Conservation (phyloP, 345 rosid species). For the Rubroshorea leprosula region DNA sequence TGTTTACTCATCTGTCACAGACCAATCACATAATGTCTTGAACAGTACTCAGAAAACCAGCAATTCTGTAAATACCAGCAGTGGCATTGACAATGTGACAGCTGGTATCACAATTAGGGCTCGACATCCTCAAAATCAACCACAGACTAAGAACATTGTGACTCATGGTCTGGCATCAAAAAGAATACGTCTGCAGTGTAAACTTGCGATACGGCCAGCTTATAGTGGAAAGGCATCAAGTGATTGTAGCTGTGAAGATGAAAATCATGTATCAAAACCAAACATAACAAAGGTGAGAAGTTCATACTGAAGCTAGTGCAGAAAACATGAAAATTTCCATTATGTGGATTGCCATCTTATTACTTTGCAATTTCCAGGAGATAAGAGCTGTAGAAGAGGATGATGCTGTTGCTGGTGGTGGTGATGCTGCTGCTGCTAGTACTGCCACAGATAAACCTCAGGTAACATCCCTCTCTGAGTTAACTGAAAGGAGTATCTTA, state of each 20-base stretch:
- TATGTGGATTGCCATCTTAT: slow-evolving; percentile 15
- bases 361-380: slow-evolving; percentile 29
- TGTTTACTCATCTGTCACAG: slow-evolving; percentile 9
- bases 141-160: neutral
- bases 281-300: slow-evolving; percentile 43
- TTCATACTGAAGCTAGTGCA: slow-evolving; percentile 11
- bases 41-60: neutral
- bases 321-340: slow-evolving; percentile 10
- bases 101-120: slow-evolving; percentile 45
- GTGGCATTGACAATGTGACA: slow-evolving; percentile 17
- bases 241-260: slow-evolving; percentile 9
- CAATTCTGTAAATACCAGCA: slow-evolving; percentile 10
- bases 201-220: slow-evolving; percentile 15
- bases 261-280: slow-evolving; percentile 23
- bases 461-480: slow-evolving; percentile 7
- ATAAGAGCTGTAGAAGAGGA: slow-evolving; percentile 11
- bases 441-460: slow-evolving; percentile 3
- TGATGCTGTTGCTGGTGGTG: neutral
- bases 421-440: slow-evolving; percentile 14
- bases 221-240: neutral
- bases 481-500: slow-evolving; percentile 6
- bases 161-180: slow-evolving; percentile 51
- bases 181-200: slow-evolving; percentile 48
- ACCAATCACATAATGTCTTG: slow-evolving; percentile 13
- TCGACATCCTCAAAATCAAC: slow-evolving; percentile 31